phyloP scores from a whole-genome alignment of 202 grass and related monocot species.

The Cymbopogon flexuosus region DNA sequence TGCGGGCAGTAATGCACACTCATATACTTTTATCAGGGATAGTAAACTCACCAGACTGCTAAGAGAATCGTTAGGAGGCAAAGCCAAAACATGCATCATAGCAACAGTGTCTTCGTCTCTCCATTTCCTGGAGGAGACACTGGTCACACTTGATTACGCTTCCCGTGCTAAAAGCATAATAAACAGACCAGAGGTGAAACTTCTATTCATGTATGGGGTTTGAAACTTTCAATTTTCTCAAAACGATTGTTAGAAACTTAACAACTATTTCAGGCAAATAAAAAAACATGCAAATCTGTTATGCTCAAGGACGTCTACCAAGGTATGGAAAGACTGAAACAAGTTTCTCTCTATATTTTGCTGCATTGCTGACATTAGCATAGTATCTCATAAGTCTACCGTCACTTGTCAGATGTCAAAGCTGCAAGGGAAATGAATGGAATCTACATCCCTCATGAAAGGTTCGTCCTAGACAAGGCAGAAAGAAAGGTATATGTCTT shows the following conservation, averaged over 20 bases:
- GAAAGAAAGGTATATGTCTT: slow-evolving; percentile 61
- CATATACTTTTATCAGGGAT: slow-evolving; percentile 59
- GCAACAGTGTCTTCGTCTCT: slow-evolving; percentile 80
- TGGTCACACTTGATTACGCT: slow-evolving; percentile 91
- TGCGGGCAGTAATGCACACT: slow-evolving; percentile 20
- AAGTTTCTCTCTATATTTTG: slow-evolving; percentile 38
- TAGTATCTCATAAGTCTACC: slow-evolving; percentile 32
- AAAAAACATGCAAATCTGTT: slow-evolving; percentile 60
- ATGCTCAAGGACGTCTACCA: slow-evolving; percentile 74
- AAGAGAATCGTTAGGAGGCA: slow-evolving; percentile 92
- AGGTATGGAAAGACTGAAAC: slow-evolving; percentile 89
- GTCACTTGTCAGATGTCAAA: slow-evolving; percentile 73
- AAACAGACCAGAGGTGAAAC: slow-evolving; percentile 77
- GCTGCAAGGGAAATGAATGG: slow-evolving; percentile 84
- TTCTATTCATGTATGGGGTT: slow-evolving; percentile 5
- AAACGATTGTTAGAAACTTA: slow-evolving; percentile 24
- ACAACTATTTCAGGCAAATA: slow-evolving; percentile 58
- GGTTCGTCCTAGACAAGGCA: slow-evolving; percentile 60
- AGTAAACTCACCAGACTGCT: slow-evolving; percentile 87
- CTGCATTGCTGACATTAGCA: slow-evolving; percentile 19
- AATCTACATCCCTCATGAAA: slow-evolving; percentile 75
- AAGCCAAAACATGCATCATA: slow-evolving; percentile 92
- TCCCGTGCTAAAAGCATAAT: slow-evolving; percentile 79
- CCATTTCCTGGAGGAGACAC: slow-evolving; percentile 73
- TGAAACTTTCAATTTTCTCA: slow-evolving; percentile 7